Percentiles rank a stretch among this genome's conserved stretches.
Conservation (phyloP, 768 basidiomycete genomes). For the Macrolepiota dolichaula region DNA sequence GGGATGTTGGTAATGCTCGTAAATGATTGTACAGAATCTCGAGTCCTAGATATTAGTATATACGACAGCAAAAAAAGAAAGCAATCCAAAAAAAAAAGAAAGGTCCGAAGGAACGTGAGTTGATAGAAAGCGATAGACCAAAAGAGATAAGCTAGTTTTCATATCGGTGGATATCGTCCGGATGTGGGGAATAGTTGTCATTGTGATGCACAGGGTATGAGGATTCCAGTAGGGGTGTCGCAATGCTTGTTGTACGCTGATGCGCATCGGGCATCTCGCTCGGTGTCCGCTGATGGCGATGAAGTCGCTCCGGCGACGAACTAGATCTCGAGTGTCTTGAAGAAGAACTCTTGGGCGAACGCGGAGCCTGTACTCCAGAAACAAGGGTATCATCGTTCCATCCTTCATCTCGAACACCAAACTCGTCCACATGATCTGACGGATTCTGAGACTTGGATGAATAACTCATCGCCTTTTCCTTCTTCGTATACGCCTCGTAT, state of each 20-base stretch:
- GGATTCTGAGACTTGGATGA: neutral
- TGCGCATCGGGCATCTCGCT: constrained; percentile 1
- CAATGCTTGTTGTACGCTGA: constrained; percentile 1
- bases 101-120: neutral
- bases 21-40: constrained; percentile 1
- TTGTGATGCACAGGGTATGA: neutral
- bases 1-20: constrained; percentile 6
- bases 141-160: neutral
- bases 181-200: neutral
- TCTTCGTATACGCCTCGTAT: constrained; percentile 35
- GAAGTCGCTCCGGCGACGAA: neutral
- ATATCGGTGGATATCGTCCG: neutral
- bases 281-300: constrained; percentile 6
- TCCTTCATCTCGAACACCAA: constrained; percentile 1
- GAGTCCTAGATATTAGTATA: constrained; percentile 4
- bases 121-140: neutral
- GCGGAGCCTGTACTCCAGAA: neutral
- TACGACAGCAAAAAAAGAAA: neutral
- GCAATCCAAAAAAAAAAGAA: neutral
- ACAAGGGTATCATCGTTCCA: constrained; percentile 22
- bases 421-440: constrained; percentile 13
- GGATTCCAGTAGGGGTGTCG: constrained; percentile 2
- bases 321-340: constrained; percentile 6
- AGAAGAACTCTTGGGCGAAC: neutral
- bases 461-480: constrained; percentile 21